A percentile compares a stretch with the other conserved stretches of the same genome.
Conservation (phyloP, 495 filamentous ascomycete genomes). For the Ramalina peruviana region DNA sequence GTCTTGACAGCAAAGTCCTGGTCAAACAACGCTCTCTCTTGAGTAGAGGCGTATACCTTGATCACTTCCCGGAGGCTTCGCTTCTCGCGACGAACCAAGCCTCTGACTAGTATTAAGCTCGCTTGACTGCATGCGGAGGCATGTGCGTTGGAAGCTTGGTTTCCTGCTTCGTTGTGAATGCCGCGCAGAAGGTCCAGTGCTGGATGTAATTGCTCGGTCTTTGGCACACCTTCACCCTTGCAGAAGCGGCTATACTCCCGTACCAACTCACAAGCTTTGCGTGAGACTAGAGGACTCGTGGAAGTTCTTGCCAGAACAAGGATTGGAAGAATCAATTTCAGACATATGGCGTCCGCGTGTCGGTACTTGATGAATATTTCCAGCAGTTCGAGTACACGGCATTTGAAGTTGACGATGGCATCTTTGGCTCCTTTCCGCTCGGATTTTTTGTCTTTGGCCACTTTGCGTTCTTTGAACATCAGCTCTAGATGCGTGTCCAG, state of each 20-base stretch:
- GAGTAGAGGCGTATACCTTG: constrained; percentile 42
- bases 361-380: constrained; percentile 75
- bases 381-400: constrained; percentile 75
- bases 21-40: constrained; percentile 41
- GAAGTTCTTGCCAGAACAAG: constrained; percentile 45
- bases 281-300: constrained; percentile 53
- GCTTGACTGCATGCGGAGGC: constrained; percentile 45
- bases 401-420: constrained; percentile 89
- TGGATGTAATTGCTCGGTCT: constrained; percentile 23
- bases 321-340: constrained; percentile 56
- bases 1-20: constrained; percentile 42
- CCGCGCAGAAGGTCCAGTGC: constrained; percentile 44
- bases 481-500: constrained; percentile 68
- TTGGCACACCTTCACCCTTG: constrained; percentile 39
- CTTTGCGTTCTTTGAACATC: constrained; percentile 65
- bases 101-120: constrained; percentile 47
- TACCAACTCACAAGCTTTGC: constrained; percentile 56
- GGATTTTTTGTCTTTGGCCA: constrained; percentile 50
- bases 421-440: constrained; percentile 77
- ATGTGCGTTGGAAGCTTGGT: constrained; percentile 44
- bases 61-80: constrained; percentile 32
- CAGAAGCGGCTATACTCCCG: constrained; percentile 54
- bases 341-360: constrained; percentile 46
- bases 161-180: constrained; percentile 59
- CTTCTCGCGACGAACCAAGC: constrained; percentile 38